Evolutionary conservation across 1,284 basidiomycete species (phyloP).

Genomic region (Rhodofomes roseus): DNA sequence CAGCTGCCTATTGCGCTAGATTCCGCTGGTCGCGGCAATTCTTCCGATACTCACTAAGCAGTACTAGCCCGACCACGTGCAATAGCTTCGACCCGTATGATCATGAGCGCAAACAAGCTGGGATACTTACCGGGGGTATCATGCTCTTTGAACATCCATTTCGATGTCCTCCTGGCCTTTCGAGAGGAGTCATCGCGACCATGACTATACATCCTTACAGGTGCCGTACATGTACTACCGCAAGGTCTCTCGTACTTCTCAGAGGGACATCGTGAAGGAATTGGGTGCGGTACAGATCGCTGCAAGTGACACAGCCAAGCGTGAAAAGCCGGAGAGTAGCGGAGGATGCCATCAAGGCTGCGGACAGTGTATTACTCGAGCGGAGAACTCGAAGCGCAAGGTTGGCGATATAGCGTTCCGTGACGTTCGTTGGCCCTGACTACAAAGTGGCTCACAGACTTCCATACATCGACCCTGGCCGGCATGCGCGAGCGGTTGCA

Average conservation of each 20-base stretch:
- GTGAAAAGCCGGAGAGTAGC: conserved; percentile 37
- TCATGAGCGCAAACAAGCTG: conserved; percentile 47
- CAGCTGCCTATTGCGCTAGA: background rate
- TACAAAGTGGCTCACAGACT: conserved; percentile 54
- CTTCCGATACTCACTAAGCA: no score
- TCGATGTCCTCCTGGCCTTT: conserved; percentile 31
- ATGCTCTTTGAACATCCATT: conserved; percentile 88
- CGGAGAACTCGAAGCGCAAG: conserved; percentile 80
- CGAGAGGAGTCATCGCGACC: background rate
- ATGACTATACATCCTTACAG: conserved; percentile 35
- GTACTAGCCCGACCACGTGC: no score
- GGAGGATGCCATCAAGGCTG: conserved; percentile 53
- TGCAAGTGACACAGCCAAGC: conserved; percentile 51
- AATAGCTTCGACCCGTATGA: background rate
- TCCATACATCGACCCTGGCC: conserved; percentile 67
- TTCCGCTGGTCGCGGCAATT: no score
- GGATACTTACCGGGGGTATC: conserved; percentile 76
- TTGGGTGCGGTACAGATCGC: conserved; percentile 54
- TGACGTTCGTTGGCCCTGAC: background rate
- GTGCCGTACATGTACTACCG: conserved; percentile 86
- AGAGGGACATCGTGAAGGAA: conserved; percentile 79
- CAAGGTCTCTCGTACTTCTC: conserved; percentile 76
- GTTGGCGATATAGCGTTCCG: conserved; percentile 58
- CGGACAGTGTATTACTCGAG: conserved; percentile 75
- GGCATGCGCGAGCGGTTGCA: conserved; percentile 71